Base-by-base conservation (phyloP, 1,139 yeast genomes). In the Lodderomyces orthopsilosis region DNA sequence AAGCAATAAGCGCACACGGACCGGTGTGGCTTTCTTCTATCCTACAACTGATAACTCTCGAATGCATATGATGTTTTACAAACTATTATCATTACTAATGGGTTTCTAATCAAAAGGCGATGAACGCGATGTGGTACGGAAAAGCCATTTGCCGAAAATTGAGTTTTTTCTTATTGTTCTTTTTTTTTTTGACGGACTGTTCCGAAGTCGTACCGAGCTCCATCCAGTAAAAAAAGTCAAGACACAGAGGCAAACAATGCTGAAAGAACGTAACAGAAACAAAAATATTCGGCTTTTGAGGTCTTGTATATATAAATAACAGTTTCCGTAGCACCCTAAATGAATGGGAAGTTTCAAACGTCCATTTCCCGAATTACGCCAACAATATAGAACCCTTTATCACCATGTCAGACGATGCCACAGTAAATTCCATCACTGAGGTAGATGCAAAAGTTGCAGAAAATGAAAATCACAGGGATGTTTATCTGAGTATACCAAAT, bases 401-500 rank as follows among this genome's bases (percentile, higher is more conserved):
- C 34, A 15, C 2, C 19, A 30, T 30, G 34, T 30, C 34, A 4
- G 34, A 30, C 12, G 34, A 30, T 3, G 19, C 34, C 19, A 30
- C 34, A 30, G 8, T 30, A 15, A 30, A 9, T 9, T 30, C 37
- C 3, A 13, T 3, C 9, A 34, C 24, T 19, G 26, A 19, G 12
- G 37, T 12, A n/a, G 24, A 34, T n/a, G 37, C 21, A 34, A 22
- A 36, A 12, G 13, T 24, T 23, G n/a, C 19, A n/a, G 21, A 17
- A 14, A 15, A 7, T 12, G 32, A 13, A 36, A 36, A 17, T 13
- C 34, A 23, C 4, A 18, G 18, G 10, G 35, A 37, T 23, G 36
- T 38, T 3, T 38, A 38, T 21, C 36, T 14, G n/a, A 32, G 36
- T 13, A 35, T 35, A 28, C 59, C 59, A 9, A 41, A 49, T 28